phyloP scores from a whole-genome alignment of 139 green algal species.

The Dunaliella sp. region DNA sequence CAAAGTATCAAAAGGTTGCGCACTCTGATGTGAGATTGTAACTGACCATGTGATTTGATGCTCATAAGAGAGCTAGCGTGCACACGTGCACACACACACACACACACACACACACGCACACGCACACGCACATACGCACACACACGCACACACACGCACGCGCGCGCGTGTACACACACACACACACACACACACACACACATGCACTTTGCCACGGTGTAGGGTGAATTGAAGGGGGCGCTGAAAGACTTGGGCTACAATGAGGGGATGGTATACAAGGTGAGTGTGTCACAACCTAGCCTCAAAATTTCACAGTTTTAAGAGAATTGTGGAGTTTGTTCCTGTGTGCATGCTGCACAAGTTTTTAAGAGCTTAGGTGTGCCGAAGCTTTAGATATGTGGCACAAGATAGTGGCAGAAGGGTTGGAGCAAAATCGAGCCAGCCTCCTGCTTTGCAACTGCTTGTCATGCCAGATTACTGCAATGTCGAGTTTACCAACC shows the following conservation, averaged over 20 bases:
- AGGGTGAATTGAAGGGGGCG: conserved; percentile 58
- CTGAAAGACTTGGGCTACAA: conserved; percentile 77
- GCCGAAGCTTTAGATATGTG: too few relatives aligned
- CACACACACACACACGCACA: not conserved
- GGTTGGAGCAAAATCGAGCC: too few relatives aligned
- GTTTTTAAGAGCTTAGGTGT: too few relatives aligned
- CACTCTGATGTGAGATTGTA: not conserved
- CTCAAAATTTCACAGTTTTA: too few relatives aligned
- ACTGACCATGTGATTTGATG: not conserved
- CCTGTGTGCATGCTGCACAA: too few relatives aligned
- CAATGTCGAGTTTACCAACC: too few relatives aligned
- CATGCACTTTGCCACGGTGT: not conserved
- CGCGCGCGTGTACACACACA: not conserved
- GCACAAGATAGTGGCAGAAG: too few relatives aligned
- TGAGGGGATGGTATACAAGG: conserved; percentile 54
- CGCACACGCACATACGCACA: not conserved
- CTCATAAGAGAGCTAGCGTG: not conserved
- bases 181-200: not conserved
- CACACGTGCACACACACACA: not conserved
- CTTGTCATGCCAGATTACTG: too few relatives aligned
- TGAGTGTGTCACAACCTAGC: too few relatives aligned
- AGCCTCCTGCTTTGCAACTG: too few relatives aligned
- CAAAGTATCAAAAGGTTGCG: too few relatives aligned
- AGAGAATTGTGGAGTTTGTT: too few relatives aligned
- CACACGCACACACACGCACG: not conserved